A percentile compares a stretch with the other conserved stretches of the same genome.
Conservation (phyloP, 2,329 filamentous ascomycete species). For the Venturia aucupariae region DNA sequence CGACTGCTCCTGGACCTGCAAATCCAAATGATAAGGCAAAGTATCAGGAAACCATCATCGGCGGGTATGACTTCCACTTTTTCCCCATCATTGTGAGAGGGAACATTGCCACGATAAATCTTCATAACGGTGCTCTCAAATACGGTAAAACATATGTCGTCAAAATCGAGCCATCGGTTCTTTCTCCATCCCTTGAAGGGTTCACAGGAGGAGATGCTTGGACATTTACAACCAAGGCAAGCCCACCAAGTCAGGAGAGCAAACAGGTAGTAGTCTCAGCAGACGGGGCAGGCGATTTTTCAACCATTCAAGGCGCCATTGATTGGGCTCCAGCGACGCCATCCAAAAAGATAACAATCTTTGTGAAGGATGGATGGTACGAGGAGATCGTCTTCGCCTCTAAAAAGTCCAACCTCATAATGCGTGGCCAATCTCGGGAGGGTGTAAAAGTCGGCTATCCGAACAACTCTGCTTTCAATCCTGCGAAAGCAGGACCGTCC, state of each 20-base stretch:
- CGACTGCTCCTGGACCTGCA: conserved; percentile 4
- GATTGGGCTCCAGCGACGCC: conserved; percentile 12
- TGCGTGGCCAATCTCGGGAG: conserved; percentile 15
- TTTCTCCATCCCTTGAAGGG: conserved; percentile 6
- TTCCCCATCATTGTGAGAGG: conserved; percentile 15
- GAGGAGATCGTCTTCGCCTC: conserved; percentile 17
- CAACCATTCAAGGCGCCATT: conserved; percentile 15
- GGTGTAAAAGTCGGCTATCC: conserved; percentile 17
- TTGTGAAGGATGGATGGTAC: conserved; percentile 16
- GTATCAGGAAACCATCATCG: conserved; percentile 15
- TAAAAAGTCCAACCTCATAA: conserved; percentile 17
- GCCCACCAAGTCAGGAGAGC: background rate
- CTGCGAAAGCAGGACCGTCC: conserved; percentile 16
- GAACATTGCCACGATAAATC: conserved; percentile 14
- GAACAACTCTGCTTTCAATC: conserved; percentile 19
- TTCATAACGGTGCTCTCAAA: conserved; percentile 13
- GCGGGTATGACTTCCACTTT: conserved; percentile 16
- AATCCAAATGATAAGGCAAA: conserved; percentile 11
- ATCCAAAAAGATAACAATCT: conserved; percentile 7
- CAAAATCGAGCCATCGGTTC: conserved; percentile 9
- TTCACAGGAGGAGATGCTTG: conserved; percentile 7
- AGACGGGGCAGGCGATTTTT: conserved; percentile 14
- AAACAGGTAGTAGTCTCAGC: conserved; percentile 8
- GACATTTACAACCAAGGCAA: conserved; percentile 16
- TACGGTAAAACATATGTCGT: conserved; percentile 14